A percentile compares a stretch with the other conserved stretches of the same genome.
phyloP scores from a whole-genome alignment of 1,284 basidiomycete genomes.

The Puccinia brachypodii region DNA sequence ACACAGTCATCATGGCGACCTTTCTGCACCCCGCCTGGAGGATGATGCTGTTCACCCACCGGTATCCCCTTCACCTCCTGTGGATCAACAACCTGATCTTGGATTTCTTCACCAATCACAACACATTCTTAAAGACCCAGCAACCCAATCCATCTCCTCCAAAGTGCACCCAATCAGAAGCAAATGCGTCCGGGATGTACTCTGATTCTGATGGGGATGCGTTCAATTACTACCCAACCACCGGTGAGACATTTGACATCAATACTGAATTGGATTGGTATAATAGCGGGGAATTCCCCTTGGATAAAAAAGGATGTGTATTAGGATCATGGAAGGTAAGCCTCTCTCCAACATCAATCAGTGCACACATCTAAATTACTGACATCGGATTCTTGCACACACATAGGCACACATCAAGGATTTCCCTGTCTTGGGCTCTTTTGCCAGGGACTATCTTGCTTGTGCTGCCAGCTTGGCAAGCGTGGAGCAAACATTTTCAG shows the following conservation, averaged over 20 bases:
- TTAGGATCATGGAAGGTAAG: neutral
- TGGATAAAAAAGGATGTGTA: neutral
- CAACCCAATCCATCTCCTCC: neutral
- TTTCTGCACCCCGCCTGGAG: neutral
- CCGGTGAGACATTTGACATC: neutral
- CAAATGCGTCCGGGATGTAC: neutral
- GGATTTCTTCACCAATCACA: neutral
- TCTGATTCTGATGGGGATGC: neutral
- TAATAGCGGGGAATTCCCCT: neutral
- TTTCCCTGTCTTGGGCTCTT: slow-evolving; percentile 5
- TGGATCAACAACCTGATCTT: neutral
- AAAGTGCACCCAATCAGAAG: neutral
- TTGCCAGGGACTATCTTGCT: neutral
- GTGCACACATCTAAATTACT: neutral
- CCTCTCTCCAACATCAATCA: neutral
- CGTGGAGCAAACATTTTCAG: neutral
- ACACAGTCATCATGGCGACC: slow-evolving; percentile 1
- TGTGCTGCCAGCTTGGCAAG: neutral
- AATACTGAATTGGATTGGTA: neutral
- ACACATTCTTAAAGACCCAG: neutral
- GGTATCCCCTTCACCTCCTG: neutral
- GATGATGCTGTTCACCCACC: slow-evolving; percentile 5
- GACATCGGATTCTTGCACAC: neutral
- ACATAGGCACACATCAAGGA: neutral
- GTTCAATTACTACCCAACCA: neutral